Evolutionary conservation across 768 basidiomycete genomes (phyloP).

Genomic region (Mycena venus): DNA sequence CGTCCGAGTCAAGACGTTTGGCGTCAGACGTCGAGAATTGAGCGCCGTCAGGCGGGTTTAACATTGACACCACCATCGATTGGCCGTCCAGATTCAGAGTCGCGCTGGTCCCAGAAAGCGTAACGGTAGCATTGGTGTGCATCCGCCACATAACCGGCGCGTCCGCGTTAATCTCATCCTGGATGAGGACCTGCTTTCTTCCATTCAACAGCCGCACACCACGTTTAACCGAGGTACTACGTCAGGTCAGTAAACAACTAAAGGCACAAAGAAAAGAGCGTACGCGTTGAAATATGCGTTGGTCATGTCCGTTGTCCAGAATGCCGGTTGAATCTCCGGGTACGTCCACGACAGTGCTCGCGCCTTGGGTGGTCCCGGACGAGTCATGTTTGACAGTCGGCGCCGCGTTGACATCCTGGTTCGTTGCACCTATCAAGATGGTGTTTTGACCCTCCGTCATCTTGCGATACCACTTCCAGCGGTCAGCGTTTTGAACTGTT

Average conservation of each 20-base stretch:
- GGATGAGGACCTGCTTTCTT: constrained; percentile 89
- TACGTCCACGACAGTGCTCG: constrained; percentile 82
- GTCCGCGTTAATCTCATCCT: constrained; percentile 86
- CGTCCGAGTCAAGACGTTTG: constrained; percentile 68
- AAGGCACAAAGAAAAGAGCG: constrained; percentile 44
- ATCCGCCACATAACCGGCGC: constrained; percentile 86
- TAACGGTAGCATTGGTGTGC: constrained; percentile 94
- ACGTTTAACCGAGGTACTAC: constrained; percentile 80
- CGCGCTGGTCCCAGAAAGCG: constrained; percentile 71
- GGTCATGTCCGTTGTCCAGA: constrained; percentile 82
- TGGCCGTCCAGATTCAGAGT: constrained; percentile 80
- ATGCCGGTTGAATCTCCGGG: constrained; percentile 81
- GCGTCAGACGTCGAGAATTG: constrained; percentile 70
- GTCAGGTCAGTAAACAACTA: constrained; percentile 28
- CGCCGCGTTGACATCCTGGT: constrained; percentile 83
- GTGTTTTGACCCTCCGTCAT: constrained; percentile 98
- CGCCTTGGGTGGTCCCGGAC: constrained; percentile 78
- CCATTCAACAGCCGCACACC: constrained; percentile 88
- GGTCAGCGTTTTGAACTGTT: constrained; percentile 65
- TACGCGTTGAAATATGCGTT: constrained; percentile 83
- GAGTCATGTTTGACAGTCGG: constrained; percentile 69
- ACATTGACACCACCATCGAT: constrained; percentile 73
- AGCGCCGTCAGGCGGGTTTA: constrained; percentile 77
- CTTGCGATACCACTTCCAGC: constrained; percentile 97
- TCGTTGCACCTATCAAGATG: constrained; percentile 76